Conservation (phyloP, 2,329 filamentous ascomycete species). For the Penicillium expansum region DNA sequence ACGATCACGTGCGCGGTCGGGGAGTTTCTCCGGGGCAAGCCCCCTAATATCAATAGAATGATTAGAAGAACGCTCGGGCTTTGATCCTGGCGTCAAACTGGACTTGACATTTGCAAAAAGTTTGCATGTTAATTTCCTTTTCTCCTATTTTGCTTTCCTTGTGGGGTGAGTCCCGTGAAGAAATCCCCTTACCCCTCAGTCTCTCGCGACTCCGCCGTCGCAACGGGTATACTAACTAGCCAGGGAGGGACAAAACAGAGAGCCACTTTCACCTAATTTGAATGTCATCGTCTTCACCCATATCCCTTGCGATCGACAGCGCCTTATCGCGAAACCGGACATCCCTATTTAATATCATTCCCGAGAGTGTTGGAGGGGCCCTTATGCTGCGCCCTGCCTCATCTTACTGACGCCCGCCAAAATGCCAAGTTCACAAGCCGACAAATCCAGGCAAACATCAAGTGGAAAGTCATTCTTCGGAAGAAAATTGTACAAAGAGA, state of each 20-base stretch:
- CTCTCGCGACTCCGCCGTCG: slow-evolving; percentile 7
- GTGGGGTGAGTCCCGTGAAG: slow-evolving; percentile 15
- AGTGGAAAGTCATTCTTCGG: slow-evolving; percentile 84
- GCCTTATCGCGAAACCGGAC: slow-evolving; percentile 2
- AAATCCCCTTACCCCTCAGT: slow-evolving; percentile 2
- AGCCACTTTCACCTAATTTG: slow-evolving; percentile 15
- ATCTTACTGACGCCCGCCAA: slow-evolving; percentile 36
- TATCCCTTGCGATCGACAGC: slow-evolving; percentile 19
- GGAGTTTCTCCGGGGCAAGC: slow-evolving; percentile 22
- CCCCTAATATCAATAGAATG: slow-evolving; percentile 23
- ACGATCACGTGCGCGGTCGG: slow-evolving; percentile 22
- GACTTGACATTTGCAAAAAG: slow-evolving; percentile 22
- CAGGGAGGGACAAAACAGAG: slow-evolving; percentile 23
- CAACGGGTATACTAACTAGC: slow-evolving; percentile 25
- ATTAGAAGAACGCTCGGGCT: slow-evolving; percentile 21
- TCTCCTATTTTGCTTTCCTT: slow-evolving; percentile 10
- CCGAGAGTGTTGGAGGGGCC: slow-evolving; percentile 16
- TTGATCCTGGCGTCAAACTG: slow-evolving; percentile 25
- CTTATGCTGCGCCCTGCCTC: slow-evolving; percentile 35
- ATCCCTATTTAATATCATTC: not conserved
- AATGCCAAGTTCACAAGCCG: slow-evolving; percentile 61
- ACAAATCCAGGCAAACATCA: slow-evolving; percentile 80
- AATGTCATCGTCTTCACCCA: slow-evolving; percentile 18
- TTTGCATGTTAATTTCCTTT: slow-evolving; percentile 16
- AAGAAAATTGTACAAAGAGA: slow-evolving; percentile 72